Evolutionary conservation across 306 rosid species (phyloP).

Genomic region (Oxytropis ochrocephala): DNA sequence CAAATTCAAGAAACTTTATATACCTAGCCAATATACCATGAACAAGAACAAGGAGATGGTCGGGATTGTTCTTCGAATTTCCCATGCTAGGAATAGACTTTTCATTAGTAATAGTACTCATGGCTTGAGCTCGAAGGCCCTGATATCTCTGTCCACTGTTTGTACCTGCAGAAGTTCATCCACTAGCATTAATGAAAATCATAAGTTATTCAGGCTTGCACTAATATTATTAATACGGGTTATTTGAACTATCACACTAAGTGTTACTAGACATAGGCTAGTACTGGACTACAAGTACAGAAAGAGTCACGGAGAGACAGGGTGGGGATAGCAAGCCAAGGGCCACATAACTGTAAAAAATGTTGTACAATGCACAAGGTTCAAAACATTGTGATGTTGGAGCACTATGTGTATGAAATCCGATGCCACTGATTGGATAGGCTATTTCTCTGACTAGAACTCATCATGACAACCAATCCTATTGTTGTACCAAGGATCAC

Average conservation of each 20-base stretch:
- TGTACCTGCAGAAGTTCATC: slow-evolving; percentile 47
- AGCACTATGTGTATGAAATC: background rate
- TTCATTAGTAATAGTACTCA: slow-evolving; percentile 50
- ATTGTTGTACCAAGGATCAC: background rate
- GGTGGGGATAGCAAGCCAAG: background rate
- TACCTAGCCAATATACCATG: slow-evolving; percentile 97
- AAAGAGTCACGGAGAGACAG: background rate
- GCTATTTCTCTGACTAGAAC: background rate
- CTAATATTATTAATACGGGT: slow-evolving; percentile 5
- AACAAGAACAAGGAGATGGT: slow-evolving; percentile 95
- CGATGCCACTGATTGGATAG: background rate
- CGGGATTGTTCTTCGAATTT: slow-evolving; percentile 44
- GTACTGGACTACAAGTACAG: background rate
- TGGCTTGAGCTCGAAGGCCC: slow-evolving; percentile 48
- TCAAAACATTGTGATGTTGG: background rate
- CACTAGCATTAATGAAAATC: slow-evolving; percentile 4
- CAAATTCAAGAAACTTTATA: background rate
- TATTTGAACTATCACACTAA: background rate
- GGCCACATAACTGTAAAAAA: background rate
- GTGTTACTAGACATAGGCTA: background rate
- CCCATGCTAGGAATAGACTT: slow-evolving; percentile 32
- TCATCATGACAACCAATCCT: background rate
- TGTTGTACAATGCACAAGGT: background rate
- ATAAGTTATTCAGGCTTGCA: slow-evolving; percentile 9
- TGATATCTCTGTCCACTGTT: slow-evolving; percentile 50